These are phyloP conservation scores for Chloranthus sessilifolius DNA, from an alignment of 164 flowering plant genomes.

Conservation along the genomic window DNA sequence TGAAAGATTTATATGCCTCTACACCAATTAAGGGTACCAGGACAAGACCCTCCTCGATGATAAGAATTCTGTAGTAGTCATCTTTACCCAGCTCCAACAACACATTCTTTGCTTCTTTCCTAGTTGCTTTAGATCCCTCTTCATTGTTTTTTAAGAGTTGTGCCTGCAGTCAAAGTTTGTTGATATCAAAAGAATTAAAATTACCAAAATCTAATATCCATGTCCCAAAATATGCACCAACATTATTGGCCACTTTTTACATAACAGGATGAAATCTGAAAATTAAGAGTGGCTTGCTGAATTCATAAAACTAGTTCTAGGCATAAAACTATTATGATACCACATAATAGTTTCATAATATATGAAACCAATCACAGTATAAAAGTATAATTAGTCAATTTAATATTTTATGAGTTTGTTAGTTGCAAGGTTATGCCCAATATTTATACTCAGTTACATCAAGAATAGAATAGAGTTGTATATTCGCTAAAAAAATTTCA, in stretches of 20 bases:
- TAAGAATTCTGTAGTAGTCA: conserved; percentile 61
- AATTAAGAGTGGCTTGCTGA: neutral
- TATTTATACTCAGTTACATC: too few species aligned
- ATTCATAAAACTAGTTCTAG: too few species aligned
- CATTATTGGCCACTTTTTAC: neutral
- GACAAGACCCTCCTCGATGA: conserved; percentile 81
- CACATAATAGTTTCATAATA: too few species aligned
- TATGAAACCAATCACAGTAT: too few species aligned
- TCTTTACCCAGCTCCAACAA: conserved; percentile 71
- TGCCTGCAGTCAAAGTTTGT: conserved; percentile 47
- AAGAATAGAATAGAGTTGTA: too few species aligned
- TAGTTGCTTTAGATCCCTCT: conserved; percentile 45
- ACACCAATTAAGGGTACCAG: conserved; percentile 74
- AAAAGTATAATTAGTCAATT: too few species aligned
- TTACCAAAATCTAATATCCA: neutral
- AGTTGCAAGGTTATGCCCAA: too few species aligned
- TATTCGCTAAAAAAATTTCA: too few species aligned
- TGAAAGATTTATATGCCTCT: conserved; percentile 64
- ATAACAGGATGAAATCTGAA: neutral
- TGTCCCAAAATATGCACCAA: neutral
- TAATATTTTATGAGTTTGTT: too few species aligned
- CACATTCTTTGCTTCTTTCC: conserved; percentile 65
- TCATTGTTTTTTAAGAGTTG: conserved; percentile 33
- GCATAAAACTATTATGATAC: too few species aligned
- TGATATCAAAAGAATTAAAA: conserved; percentile 9